phyloP scores from a whole-genome alignment of 2,329 filamentous ascomycete genomes.

The Incumbomyces delicatus region DNA sequence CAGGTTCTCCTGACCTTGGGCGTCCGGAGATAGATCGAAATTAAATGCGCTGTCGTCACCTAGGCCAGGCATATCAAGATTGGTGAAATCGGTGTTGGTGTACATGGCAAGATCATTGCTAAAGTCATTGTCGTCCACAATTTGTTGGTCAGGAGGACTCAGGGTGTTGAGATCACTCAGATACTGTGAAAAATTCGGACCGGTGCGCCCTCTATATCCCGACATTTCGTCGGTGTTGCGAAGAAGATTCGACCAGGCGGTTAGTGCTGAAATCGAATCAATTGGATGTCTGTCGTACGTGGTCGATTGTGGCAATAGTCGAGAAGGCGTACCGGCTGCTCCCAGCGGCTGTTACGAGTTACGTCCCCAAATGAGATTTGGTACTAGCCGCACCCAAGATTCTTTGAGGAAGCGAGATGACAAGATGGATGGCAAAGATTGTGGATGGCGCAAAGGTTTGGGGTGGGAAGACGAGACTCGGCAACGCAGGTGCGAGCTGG shows the following conservation, averaged over 20 bases:
- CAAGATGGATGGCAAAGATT: too few species aligned
- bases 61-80: constrained; percentile 49
- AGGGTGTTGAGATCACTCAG: constrained; percentile 73
- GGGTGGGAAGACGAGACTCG: neutral
- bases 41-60: constrained; percentile 18
- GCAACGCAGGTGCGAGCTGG: neutral
- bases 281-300: too few species aligned
- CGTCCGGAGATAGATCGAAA: constrained; percentile 13
- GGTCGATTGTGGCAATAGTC: too few species aligned
- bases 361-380: too few species aligned
- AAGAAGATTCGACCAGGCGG: neutral
- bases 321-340: too few species aligned
- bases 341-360: too few species aligned
- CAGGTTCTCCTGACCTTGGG: constrained; percentile 7
- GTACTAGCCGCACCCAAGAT: too few species aligned
- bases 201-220: constrained; percentile 64
- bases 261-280: too few species aligned
- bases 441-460: too few species aligned
- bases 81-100: constrained; percentile 73
- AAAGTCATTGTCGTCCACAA: constrained; percentile 53
- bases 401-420: too few species aligned
- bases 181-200: constrained; percentile 82
- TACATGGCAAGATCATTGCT: constrained; percentile 69
- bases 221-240: constrained; percentile 45
- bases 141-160: constrained; percentile 53